These are phyloP conservation scores for Scedosporium boydii DNA, from an alignment of 2,329 filamentous ascomycete species.

Conservation along the genomic window DNA sequence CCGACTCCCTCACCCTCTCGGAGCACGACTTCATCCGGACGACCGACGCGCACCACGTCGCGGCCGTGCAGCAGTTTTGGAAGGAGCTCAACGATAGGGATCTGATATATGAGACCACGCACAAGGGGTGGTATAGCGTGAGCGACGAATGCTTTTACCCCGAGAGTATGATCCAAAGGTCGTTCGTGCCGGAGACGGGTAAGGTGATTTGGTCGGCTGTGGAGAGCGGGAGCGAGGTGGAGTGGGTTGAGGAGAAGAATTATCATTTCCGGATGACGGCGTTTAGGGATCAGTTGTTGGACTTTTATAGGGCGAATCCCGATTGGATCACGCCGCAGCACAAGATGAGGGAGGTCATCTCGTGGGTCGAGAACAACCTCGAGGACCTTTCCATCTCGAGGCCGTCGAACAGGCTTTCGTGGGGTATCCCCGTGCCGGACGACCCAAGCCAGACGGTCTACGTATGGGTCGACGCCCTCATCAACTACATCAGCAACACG, in stretches of 20 bases:
- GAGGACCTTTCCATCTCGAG: slow-evolving; percentile 85
- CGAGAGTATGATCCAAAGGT: slow-evolving; percentile 60
- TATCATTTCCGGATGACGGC: slow-evolving; percentile 90
- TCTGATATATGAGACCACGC: slow-evolving; percentile 74
- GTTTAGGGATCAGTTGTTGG: slow-evolving; percentile 67
- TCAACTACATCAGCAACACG: slow-evolving; percentile 85
- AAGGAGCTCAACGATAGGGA: slow-evolving; percentile 63
- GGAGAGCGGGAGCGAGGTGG: slow-evolving; percentile 86
- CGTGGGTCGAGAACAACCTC: slow-evolving; percentile 67
- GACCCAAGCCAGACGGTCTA: slow-evolving; percentile 88
- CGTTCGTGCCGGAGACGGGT: slow-evolving; percentile 71
- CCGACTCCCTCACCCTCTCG: slow-evolving; percentile 56
- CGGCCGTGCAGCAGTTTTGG: slow-evolving; percentile 88
- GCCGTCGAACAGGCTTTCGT: slow-evolving; percentile 65
- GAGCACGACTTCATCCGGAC: slow-evolving; percentile 90
- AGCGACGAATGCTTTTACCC: slow-evolving; percentile 97
- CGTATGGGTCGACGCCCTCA: slow-evolving; percentile 92
- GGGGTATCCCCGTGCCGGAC: slow-evolving; percentile 83
- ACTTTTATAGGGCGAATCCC: slow-evolving; percentile 71
- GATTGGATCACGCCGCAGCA: slow-evolving; percentile 63
- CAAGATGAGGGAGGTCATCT: slow-evolving; percentile 69
- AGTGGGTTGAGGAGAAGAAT: slow-evolving; percentile 88
- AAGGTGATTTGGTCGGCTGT: slow-evolving; percentile 71
- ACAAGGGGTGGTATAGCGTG: slow-evolving; percentile 94
- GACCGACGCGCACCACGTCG: slow-evolving; percentile 71